Percentiles rank a stretch among this genome's conserved stretches.
phyloP scores from a whole-genome alignment of 345 rosid genomes.

The Syzygium aromaticum region DNA sequence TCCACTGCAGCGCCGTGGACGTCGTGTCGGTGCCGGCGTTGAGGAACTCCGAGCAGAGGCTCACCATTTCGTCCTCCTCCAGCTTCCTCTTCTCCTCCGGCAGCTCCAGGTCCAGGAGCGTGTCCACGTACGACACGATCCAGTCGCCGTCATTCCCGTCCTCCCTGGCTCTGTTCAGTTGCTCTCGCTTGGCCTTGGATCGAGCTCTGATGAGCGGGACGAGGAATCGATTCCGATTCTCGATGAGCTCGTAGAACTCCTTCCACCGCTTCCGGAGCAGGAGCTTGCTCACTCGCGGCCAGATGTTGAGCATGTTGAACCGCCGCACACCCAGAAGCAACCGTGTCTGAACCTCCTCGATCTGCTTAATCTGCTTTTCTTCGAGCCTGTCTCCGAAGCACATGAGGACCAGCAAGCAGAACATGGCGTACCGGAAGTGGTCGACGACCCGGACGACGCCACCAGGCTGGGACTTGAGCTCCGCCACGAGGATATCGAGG shows the following conservation, averaged over 20 bases:
- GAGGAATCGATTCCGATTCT: background rate
- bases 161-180: background rate
- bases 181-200: background rate
- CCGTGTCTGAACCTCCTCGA: background rate
- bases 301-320: background rate
- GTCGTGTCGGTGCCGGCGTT: slow-evolving; percentile 9
- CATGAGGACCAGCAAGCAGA: background rate
- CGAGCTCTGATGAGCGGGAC: background rate
- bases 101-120: slow-evolving; percentile 1
- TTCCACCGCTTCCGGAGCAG: background rate
- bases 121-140: background rate
- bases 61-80: background rate
- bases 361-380: background rate
- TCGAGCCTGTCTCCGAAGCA: background rate
- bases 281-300: background rate
- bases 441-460: background rate
- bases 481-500: background rate
- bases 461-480: background rate
- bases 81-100: slow-evolving; percentile 1
- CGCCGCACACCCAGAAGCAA: background rate
- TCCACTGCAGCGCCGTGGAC: slow-evolving; percentile 9
- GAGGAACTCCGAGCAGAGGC: slow-evolving; percentile 9
- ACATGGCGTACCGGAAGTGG: slow-evolving; percentile 1
- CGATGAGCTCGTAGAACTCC: background rate
- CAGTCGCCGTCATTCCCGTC: background rate